Evolutionary conservation across 1,284 basidiomycete species (phyloP).

Genomic region (Thelephora terrestris): DNA sequence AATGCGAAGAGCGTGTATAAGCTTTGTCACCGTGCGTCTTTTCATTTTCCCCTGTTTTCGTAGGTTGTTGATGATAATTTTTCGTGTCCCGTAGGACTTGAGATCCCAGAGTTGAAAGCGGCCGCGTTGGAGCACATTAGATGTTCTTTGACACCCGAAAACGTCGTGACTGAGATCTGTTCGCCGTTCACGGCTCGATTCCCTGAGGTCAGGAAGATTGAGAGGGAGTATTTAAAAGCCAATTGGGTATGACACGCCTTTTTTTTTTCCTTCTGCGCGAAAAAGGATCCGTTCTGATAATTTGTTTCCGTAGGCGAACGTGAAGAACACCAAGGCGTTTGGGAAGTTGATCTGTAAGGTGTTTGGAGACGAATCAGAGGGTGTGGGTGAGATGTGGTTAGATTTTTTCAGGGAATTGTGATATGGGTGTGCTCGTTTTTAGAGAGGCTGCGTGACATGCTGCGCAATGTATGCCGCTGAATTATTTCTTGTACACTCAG

Average conservation of each 20-base stretch:
- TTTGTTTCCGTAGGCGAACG: background rate
- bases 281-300: background rate
- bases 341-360: background rate
- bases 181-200: slow-evolving; percentile 3
- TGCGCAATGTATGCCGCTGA: too few species aligned
- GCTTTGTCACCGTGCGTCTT: slow-evolving; percentile 1
- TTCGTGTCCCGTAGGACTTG: background rate
- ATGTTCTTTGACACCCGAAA: slow-evolving; percentile 1
- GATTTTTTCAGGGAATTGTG: background rate
- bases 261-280: background rate
- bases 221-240: slow-evolving; percentile 1
- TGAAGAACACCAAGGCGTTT: background rate
- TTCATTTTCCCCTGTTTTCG: background rate
- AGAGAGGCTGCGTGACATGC: too few species aligned
- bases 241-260: background rate
- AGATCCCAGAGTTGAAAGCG: slow-evolving; percentile 2
- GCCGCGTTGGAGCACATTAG: slow-evolving; percentile 2
- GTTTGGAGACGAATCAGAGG: background rate
- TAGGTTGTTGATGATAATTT: background rate
- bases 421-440: too few species aligned
- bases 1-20: slow-evolving; percentile 4
- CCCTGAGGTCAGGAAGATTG: slow-evolving; percentile 1
- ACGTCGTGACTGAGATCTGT: slow-evolving; percentile 1
- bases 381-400: background rate
- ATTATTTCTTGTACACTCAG: too few species aligned